phyloP scores from a whole-genome alignment of 805 yeast species.

The Cyberlindnera euphorbiiphila region DNA sequence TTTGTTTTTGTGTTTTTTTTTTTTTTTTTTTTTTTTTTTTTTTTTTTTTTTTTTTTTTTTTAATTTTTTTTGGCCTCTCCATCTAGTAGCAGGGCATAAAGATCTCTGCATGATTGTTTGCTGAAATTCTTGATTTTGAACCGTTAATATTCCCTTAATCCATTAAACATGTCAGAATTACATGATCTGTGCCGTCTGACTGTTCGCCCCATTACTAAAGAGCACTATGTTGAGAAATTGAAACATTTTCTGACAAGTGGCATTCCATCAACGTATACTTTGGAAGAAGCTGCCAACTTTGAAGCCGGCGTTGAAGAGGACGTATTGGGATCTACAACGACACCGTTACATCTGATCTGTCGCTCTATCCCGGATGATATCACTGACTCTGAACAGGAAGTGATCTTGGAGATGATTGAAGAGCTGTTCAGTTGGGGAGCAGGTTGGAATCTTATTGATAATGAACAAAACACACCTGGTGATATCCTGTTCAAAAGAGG shows the following conservation, averaged over 20 bases:
- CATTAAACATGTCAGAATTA: constrained; percentile 57
- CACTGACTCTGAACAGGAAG: constrained; percentile 38
- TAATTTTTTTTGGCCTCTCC: too few relatives aligned
- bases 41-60: too few relatives aligned
- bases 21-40: too few relatives aligned
- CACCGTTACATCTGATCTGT: constrained; percentile 72
- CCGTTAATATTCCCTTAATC: too few relatives aligned
- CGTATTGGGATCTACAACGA: constrained; percentile 51
- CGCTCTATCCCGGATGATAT: constrained; percentile 44
- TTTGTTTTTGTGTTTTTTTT: too few relatives aligned
- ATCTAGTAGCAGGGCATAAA: too few relatives aligned
- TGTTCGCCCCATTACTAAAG: constrained; percentile 46
- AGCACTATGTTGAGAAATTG: constrained; percentile 40
- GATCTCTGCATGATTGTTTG: too few relatives aligned
- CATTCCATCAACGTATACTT: constrained; percentile 78
- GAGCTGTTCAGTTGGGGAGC: constrained; percentile 80
- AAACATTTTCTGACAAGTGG: constrained; percentile 52
- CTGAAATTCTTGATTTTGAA: too few relatives aligned
- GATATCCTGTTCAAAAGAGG: constrained; percentile 63
- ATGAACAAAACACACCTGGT: constrained; percentile 75
- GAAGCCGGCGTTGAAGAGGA: constrained; percentile 39
- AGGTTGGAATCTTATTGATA: constrained; percentile 82
- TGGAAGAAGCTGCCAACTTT: constrained; percentile 67
- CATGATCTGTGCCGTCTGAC: constrained; percentile 58
- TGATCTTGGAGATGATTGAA: constrained; percentile 54